These are phyloP conservation scores for Penicillium sp. DNA, from an alignment of 2,329 filamentous ascomycete genomes.

Conservation along the genomic window DNA sequence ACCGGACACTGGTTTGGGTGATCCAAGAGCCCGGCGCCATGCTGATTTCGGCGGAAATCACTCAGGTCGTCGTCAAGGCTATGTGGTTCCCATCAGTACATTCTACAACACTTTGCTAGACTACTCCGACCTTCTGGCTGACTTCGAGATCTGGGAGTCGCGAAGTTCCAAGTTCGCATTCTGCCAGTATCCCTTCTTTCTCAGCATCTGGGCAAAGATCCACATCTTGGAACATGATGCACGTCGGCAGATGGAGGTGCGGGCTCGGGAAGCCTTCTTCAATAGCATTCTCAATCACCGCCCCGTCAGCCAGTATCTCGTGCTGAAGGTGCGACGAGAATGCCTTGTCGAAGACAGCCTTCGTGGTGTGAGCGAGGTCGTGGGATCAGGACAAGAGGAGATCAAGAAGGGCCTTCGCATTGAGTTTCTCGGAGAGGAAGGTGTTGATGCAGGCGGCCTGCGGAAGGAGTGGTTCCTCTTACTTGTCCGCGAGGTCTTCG, in stretches of 20 bases:
- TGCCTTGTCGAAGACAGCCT: constrained; percentile 87
- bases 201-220: constrained; percentile 91
- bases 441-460: constrained; percentile 82
- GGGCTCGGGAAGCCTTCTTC: constrained; percentile 86
- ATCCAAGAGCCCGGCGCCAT: constrained; percentile 35
- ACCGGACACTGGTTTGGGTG: constrained; percentile 30
- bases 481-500: constrained; percentile 83
- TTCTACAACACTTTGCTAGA: constrained; percentile 89
- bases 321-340: constrained; percentile 74
- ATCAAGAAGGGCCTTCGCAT: constrained; percentile 88
- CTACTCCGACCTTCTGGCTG: constrained; percentile 76
- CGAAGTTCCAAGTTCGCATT: constrained; percentile 74
- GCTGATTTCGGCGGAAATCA: constrained; percentile 41
- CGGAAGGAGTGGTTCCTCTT: constrained; percentile 94
- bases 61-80: constrained; percentile 54
- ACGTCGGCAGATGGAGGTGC: constrained; percentile 81
- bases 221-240: constrained; percentile 86
- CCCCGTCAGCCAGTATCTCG: constrained; percentile 71
- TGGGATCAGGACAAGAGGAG: constrained; percentile 76
- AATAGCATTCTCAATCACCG: constrained; percentile 77
- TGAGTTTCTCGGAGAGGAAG: constrained; percentile 82
- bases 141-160: constrained; percentile 85
- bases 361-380: constrained; percentile 76
- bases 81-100: constrained; percentile 72
- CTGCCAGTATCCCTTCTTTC: constrained; percentile 86